Base-by-base conservation (phyloP, 352 stramenopile genomes). In the Phytopythium kandeliae region DNA sequence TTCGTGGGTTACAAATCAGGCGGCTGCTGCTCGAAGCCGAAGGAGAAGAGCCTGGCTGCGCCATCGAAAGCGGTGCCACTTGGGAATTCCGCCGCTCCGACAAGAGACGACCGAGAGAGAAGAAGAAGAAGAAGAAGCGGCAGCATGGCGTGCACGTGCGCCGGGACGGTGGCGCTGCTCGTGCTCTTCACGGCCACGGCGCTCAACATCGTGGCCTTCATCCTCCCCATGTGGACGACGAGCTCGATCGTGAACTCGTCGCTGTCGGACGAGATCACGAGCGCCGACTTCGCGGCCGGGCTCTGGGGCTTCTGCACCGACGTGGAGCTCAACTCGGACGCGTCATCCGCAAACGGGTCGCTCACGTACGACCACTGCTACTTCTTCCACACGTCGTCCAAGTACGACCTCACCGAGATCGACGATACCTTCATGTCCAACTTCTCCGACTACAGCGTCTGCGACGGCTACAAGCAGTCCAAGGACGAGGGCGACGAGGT, bases 221-320 rank as follows among this genome's bases (percentile, higher is more conserved):
- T 70, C n/a, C 53, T 88, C 54, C 77, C 77, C 33, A 58, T 84
- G 34, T 88, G 77, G 77, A 83, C 69, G 40, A 86, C 74, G 22
- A 88, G 71, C 57, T 62, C 63, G 16, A 57, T 67, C 17, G 70
- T 79, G 37, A 81, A 68, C 60, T 47, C 60, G 31, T 61, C 54
- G 45, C 62, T 80, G 11, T 57, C 55, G 19, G 54, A 61, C 7
- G 40, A 65, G 17, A 47, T 73, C 10, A 46, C 58, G 41, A 81
- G 55, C 28, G 71, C 69, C 17, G 69, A 84, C 49, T 88, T 88
- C 44, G 55, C 71, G 3, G 71, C 77, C 0, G 77, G 74, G 11
- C 28, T 88, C 44, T 88, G 77, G 77, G 77, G 77, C 13, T 88
- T 69, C 57, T 79, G 71, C 62, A 85, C 75, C 36, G 70, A 85